These are phyloP conservation scores for Penicillium lagena DNA, from an alignment of 495 filamentous ascomycete species.

Conservation along the genomic window DNA sequence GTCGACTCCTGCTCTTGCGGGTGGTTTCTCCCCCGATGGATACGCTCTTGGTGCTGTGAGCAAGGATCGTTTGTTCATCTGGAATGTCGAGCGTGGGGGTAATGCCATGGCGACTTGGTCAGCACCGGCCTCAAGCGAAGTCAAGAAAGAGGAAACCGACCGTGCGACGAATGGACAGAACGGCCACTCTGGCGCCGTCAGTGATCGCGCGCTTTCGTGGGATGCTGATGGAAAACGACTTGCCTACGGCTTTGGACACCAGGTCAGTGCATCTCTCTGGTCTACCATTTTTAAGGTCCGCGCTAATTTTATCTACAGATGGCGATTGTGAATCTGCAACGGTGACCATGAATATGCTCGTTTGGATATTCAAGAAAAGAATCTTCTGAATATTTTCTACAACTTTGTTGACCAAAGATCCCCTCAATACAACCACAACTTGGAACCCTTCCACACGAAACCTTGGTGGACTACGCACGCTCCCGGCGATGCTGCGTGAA, in stretches of 20 bases:
- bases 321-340: conserved; percentile 40
- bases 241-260: conserved; percentile 62
- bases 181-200: conserved; percentile 21
- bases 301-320: conserved; percentile 20
- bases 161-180: conserved; percentile 34
- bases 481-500: too few species aligned
- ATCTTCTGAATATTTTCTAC: neutral
- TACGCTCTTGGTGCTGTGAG: conserved; percentile 64
- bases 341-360: conserved; percentile 18
- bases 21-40: conserved; percentile 69
- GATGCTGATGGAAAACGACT: conserved; percentile 69
- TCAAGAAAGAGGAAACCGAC: conserved; percentile 22
- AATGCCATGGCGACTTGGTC: conserved; percentile 62
- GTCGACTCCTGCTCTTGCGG: conserved; percentile 49
- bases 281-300: neutral
- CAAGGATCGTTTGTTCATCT: conserved; percentile 58
- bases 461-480: too few species aligned
- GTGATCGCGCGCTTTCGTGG: conserved; percentile 60
- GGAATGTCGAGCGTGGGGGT: conserved; percentile 63
- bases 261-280: conserved; percentile 43
- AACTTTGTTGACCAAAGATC: too few species aligned
- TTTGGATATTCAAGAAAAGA: conserved; percentile 1
- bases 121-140: conserved; percentile 19
- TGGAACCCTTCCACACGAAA: too few species aligned
- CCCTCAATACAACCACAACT: too few species aligned